Evolutionary conservation across 768 basidiomycete species (phyloP), one percentile per base, ranked within the genome.

Genomic region (Mycena amicta): DNA sequence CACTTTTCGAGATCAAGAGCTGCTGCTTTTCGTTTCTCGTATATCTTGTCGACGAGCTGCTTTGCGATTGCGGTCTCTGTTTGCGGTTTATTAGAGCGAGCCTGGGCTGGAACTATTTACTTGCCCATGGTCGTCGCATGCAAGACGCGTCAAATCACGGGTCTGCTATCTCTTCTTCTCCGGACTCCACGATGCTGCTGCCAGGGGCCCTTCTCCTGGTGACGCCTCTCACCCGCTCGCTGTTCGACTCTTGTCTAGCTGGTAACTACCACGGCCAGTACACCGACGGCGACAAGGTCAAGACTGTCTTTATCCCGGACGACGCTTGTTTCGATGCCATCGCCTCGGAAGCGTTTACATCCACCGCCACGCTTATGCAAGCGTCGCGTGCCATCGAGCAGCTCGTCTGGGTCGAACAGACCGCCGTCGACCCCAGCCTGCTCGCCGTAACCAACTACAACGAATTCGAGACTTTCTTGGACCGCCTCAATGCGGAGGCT

Each of bases 1-100:
- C 71, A 95, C 94, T 94, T 97, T 79, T 98, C 95, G 52, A 98
- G 84, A 52, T 98, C 95, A 52, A 95, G 85, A 6, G 96, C 96
- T 5, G 95, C 94, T 6, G 92, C 87, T 76, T 98, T 97, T 57
- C 95, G 86, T 76, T 95, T 94, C 81, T 98, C 95, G 71, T 98
- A 97, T 73, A 94, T 89, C 80, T 93, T 93, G 85, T 94, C 92
- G 47, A 92, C 83, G 57, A 94, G 79, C 70, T 92, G 92, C 71
- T 88, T 89, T 41, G 89, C 79, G 50, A 93, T 84, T 59, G 85
- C 82, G 55, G 86, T 8, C 43, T 45, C 43, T 77, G 67, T 94
- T 92, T 93, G 63, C 53, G 18, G 2, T 43, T 25, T 26, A 39
- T n/a, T 22, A 60, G 4, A 64, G 61, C 49, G 49, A 13, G 23